These are phyloP conservation scores for Amaranthus tricolor DNA, from an alignment of 179 eudicot genomes.

Conservation along the genomic window DNA sequence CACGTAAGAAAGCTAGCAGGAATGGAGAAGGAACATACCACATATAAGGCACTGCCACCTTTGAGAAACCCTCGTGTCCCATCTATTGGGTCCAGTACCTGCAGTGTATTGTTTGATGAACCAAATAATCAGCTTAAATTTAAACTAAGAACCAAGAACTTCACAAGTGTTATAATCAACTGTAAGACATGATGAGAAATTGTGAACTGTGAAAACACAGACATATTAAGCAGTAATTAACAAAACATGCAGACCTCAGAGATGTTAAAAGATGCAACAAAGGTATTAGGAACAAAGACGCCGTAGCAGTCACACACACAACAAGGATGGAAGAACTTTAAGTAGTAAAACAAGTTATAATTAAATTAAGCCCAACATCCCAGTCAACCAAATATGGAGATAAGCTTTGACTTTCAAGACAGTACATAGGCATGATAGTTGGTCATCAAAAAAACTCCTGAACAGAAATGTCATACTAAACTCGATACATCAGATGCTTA, in stretches of 20 bases:
- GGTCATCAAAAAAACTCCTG: neutral
- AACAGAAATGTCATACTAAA: conserved; percentile 1
- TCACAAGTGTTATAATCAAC: neutral
- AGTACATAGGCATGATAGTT: neutral
- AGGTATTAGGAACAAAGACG: neutral
- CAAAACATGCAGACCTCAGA: neutral
- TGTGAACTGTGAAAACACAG: neutral
- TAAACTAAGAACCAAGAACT: neutral
- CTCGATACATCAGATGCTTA: conserved; percentile 7
- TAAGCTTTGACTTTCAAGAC: neutral
- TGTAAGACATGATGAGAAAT: neutral
- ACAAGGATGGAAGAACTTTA: neutral
- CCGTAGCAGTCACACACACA: neutral
- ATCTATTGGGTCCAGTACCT: conserved; percentile 98
- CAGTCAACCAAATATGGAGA: neutral
- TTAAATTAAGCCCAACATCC: neutral
- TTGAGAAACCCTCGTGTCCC: conserved; percentile 86
- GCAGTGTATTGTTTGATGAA: conserved; percentile 10
- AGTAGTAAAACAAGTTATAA: conserved; percentile 3
- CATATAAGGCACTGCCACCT: conserved; percentile 80
- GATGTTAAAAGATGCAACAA: neutral
- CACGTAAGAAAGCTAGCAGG: neutral
- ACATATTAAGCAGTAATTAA: neutral
- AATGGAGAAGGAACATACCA: conserved; percentile 56
- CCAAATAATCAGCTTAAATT: neutral